Percentiles rank a stretch among this genome's conserved stretches.
Evolutionary conservation across 805 yeast species (phyloP).

Genomic region (Candida multigemmis): DNA sequence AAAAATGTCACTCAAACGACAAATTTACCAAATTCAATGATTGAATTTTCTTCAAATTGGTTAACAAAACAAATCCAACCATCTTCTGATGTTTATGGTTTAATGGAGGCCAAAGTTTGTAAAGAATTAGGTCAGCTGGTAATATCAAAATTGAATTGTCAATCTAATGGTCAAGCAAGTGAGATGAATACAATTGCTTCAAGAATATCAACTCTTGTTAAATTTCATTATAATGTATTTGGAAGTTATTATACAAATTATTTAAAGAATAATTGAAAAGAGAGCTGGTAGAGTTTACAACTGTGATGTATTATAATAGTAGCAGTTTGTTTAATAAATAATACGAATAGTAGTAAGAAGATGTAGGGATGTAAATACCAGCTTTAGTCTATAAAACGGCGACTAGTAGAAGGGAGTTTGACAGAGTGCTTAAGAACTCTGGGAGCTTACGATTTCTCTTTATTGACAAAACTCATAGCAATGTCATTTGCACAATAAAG

Average conservation of each 20-base stretch:
- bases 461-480: no score
- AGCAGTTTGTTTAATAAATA: no score
- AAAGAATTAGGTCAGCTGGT: conserved; percentile 30
- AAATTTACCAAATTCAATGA: conserved; percentile 25
- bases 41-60: conserved; percentile 69
- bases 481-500: no score
- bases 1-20: conserved; percentile 22
- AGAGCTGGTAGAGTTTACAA: no score
- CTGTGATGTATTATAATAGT: no score
- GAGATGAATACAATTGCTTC: conserved; percentile 52
- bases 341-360: no score
- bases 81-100: conserved; percentile 61
- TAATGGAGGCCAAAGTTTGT: conserved; percentile 62
- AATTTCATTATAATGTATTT: conserved; percentile 80
- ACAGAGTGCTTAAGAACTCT: no score
- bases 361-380: no score
- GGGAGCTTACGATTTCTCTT: no score
- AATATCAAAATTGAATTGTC: conserved; percentile 1
- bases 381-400: no score
- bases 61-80: conserved; percentile 82
- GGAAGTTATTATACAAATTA: conserved; percentile 50
- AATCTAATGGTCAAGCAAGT: conserved; percentile 3
- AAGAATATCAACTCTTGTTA: conserved; percentile 56
- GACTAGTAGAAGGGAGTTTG: no score
- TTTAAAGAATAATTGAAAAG: no score